Conservation (phyloP, 345 rosid genomes). For the Rhodamnia rubescens region DNA sequence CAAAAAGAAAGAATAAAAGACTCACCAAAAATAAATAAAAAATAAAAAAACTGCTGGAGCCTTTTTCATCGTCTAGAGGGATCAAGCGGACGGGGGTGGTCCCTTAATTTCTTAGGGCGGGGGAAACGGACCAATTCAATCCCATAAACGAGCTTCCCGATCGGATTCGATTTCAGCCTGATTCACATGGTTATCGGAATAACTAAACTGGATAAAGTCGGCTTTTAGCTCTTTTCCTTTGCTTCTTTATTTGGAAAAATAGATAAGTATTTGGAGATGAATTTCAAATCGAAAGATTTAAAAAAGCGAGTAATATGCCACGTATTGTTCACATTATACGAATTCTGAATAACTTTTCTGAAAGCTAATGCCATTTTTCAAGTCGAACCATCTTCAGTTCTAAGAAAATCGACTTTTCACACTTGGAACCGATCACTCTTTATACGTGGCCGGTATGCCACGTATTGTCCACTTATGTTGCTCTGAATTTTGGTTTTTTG, state of each 20-base stretch:
- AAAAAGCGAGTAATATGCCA: background rate
- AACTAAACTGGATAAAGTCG: rapidly evolving
- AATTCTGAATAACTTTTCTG: background rate
- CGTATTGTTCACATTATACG: background rate
- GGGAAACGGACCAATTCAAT: background rate
- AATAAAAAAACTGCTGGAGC: background rate
- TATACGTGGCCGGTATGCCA: too few species aligned
- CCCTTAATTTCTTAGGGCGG: too few species aligned
- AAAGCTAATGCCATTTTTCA: background rate
- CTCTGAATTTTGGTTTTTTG: background rate
- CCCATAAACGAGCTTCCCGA: background rate
- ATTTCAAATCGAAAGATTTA: background rate
- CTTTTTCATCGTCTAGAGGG: too few species aligned
- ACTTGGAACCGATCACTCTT: background rate
- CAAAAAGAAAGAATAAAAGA: background rate
- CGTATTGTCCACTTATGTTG: too few species aligned
- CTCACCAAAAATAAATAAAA: background rate
- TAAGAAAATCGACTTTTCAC: background rate
- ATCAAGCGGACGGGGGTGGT: too few species aligned
- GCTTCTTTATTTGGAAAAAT: background rate
- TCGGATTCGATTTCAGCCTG: background rate
- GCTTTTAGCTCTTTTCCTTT: background rate
- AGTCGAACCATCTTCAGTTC: background rate
- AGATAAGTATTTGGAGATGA: too few species aligned
- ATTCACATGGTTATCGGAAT: too few species aligned